Conservation (phyloP, 305 asterid species). For the Fraxinus velutina region DNA sequence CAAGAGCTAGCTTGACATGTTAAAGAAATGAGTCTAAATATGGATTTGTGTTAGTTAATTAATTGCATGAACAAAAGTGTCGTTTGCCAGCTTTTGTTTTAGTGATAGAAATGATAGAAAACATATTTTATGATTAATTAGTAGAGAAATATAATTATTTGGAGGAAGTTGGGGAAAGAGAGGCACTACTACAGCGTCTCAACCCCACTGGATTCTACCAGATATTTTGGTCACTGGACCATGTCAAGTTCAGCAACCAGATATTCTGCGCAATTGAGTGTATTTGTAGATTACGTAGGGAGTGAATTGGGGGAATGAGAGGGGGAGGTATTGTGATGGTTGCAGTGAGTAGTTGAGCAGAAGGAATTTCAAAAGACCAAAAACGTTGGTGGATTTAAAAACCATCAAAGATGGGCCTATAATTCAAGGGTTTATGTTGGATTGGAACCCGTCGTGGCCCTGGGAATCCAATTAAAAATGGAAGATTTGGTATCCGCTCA, state of each 20-base stretch:
- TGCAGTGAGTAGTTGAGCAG: neutral
- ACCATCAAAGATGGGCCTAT: neutral
- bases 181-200: neutral
- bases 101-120: neutral
- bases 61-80: neutral
- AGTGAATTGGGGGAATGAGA: neutral
- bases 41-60: neutral
- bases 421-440: neutral
- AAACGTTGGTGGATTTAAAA: neutral
- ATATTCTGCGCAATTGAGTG: neutral
- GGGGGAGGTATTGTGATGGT: neutral
- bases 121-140: neutral
- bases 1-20: neutral
- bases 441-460: neutral
- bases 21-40: neutral
- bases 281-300: neutral
- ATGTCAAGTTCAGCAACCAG: neutral
- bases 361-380: neutral
- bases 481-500: neutral
- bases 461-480: neutral
- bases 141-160: neutral
- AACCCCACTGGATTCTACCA: neutral
- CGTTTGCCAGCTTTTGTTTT: neutral
- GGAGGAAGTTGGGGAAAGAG: neutral
- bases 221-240: neutral